Evolutionary conservation across 192 early-diverging fungal genomes (phyloP).

Genomic region (Coemansia sp.): DNA sequence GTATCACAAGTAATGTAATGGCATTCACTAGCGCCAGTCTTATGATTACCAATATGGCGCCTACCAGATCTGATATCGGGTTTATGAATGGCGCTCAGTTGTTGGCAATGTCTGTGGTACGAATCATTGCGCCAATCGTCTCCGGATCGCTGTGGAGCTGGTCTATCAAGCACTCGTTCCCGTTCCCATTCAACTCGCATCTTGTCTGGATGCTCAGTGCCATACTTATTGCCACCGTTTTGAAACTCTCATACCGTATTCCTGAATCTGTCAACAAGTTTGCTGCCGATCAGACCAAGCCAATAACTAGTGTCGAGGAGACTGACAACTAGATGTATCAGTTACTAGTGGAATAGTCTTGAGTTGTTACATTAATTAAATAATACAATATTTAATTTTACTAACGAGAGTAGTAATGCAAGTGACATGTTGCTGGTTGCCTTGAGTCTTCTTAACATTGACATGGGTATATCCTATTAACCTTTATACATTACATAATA

Average conservation of each 20-base stretch:
- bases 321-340: too few species aligned
- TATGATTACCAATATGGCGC: conserved; percentile 42
- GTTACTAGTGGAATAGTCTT: too few species aligned
- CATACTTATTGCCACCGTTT: background rate
- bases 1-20: conserved; percentile 26
- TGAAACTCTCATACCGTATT: conserved; percentile 16
- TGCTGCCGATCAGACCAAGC: conserved; percentile 20
- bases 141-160: conserved; percentile 38
- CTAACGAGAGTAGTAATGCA: too few species aligned
- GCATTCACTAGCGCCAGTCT: conserved; percentile 40
- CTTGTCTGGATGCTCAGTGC: conserved; percentile 38
- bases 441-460: too few species aligned
- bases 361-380: too few species aligned
- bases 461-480: too few species aligned
- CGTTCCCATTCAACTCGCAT: conserved; percentile 47
- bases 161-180: conserved; percentile 41
- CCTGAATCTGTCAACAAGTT: conserved; percentile 43
- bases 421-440: too few species aligned
- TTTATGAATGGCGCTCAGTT: conserved; percentile 48
- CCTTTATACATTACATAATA: too few species aligned
- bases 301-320: too few species aligned
- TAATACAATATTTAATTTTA: too few species aligned
- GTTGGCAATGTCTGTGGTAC: conserved; percentile 16
- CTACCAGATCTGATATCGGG: conserved; percentile 32
- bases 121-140: conserved; percentile 31